Conservation (phyloP, 2,329 filamentous ascomycete genomes). For the Monilinia laxa region DNA sequence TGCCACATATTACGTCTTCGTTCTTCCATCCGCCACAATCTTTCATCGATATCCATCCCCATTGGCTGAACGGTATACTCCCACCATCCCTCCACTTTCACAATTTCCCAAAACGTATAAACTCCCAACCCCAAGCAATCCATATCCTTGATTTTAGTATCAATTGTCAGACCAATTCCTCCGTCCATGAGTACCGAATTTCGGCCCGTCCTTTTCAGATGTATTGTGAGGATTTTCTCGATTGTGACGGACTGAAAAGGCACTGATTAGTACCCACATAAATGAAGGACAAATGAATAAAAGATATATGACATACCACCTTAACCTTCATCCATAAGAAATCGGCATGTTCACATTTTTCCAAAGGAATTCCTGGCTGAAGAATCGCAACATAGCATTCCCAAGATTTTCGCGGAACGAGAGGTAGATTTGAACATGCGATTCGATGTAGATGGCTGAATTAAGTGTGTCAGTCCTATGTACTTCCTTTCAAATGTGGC, state of each 20-base stretch:
- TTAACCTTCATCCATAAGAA: slow-evolving; percentile 10
- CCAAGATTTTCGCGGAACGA: slow-evolving; percentile 6
- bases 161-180: not conserved
- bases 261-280: not conserved
- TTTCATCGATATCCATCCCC: no score
- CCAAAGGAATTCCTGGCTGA: not conserved
- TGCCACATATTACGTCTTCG: no score
- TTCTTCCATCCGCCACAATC: no score
- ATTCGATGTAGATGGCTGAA: not conserved
- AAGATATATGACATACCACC: not conserved
- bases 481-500: rapidly evolving
- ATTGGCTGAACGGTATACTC: slow-evolving; percentile 8
- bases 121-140: not conserved
- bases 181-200: slow-evolving; percentile 10
- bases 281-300: not conserved
- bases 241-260: not conserved
- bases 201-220: slow-evolving; percentile 1
- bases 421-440: slow-evolving; percentile 1
- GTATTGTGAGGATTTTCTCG: not conserved
- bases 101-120: slow-evolving; percentile 6
- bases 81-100: slow-evolving; percentile 11
- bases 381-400: slow-evolving; percentile 10
- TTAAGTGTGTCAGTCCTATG: not conserved
- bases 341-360: slow-evolving; percentile 4
- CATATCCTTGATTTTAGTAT: not conserved